Evolutionary conservation across 192 early-diverging fungal genomes (phyloP).

Genomic region (Oehlia diaphana): DNA sequence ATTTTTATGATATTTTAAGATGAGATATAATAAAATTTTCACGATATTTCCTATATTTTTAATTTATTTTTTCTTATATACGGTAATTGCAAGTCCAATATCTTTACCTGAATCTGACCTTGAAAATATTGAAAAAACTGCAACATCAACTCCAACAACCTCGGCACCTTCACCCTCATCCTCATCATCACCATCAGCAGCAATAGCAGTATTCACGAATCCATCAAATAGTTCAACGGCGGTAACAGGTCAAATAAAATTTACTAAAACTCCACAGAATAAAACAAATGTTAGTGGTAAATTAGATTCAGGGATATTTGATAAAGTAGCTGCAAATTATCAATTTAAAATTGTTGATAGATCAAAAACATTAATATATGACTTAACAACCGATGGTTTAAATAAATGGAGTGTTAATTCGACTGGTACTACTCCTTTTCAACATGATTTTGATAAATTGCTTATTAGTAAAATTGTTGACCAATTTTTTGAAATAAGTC

Average conservation of each 20-base stretch:
- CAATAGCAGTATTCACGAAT: not conserved
- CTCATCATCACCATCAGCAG: not conserved
- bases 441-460: not conserved
- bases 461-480: not conserved
- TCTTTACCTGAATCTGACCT: too few relatives aligned
- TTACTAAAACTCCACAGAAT: not conserved
- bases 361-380: not conserved
- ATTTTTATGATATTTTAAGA: not conserved
- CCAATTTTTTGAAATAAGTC: not conserved
- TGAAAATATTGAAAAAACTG: not conserved
- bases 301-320: not conserved
- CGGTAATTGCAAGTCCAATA: not conserved
- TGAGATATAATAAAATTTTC: not conserved
- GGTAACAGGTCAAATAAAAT: not conserved
- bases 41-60: not conserved
- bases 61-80: not conserved
- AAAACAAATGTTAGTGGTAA: not conserved
- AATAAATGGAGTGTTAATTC: not conserved
- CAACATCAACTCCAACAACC: too few relatives aligned
- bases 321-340: not conserved
- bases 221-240: not conserved
- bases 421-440: not conserved
- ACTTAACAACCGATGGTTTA: not conserved
- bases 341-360: not conserved
- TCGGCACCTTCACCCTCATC: too few relatives aligned